Evolutionary conservation across 768 basidiomycete genomes (phyloP).

Genomic region (Chlorophyllum brunneum): DNA sequence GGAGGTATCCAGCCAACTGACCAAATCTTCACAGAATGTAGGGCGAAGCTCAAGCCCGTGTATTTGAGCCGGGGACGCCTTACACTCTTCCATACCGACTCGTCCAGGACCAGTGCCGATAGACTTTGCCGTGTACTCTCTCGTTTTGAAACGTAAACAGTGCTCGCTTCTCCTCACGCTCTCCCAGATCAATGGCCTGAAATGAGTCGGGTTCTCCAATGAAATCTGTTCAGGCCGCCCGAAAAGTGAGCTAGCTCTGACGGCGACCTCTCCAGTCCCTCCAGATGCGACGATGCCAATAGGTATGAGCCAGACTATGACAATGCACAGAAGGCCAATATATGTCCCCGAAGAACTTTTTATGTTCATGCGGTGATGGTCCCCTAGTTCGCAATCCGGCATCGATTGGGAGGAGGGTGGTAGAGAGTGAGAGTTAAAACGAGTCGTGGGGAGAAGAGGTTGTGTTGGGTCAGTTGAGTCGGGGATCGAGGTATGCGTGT

Average conservation of each 20-base stretch:
- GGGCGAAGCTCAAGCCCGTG: not conserved
- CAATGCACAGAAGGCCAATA: slow-evolving; percentile 4
- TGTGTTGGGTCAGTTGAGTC: not conserved
- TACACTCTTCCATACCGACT: not conserved
- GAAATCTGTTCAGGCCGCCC: no score
- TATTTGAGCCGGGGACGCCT: not conserved
- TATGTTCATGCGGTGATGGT: not conserved
- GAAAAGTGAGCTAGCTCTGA: not conserved
- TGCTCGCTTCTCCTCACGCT: not conserved
- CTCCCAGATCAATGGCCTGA: not conserved
- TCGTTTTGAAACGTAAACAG: slow-evolving; percentile 2
- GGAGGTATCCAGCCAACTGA: not conserved
- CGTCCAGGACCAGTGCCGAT: not conserved
- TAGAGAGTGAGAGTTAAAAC: not conserved
- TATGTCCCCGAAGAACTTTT: not conserved
- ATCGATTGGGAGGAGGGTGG: no score
- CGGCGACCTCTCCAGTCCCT: not conserved
- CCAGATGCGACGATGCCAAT: not conserved
- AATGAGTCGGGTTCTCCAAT: not conserved
- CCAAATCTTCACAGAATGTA: slow-evolving; percentile 1
- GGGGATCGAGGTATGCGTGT: not conserved
- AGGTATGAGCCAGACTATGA: not conserved
- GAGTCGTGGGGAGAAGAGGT: not conserved
- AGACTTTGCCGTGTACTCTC: slow-evolving; percentile 4
- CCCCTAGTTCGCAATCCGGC: not conserved